These are phyloP conservation scores for Globisporangium acanthophoron DNA, from an alignment of 352 stramenopile species.

Conservation along the genomic window DNA sequence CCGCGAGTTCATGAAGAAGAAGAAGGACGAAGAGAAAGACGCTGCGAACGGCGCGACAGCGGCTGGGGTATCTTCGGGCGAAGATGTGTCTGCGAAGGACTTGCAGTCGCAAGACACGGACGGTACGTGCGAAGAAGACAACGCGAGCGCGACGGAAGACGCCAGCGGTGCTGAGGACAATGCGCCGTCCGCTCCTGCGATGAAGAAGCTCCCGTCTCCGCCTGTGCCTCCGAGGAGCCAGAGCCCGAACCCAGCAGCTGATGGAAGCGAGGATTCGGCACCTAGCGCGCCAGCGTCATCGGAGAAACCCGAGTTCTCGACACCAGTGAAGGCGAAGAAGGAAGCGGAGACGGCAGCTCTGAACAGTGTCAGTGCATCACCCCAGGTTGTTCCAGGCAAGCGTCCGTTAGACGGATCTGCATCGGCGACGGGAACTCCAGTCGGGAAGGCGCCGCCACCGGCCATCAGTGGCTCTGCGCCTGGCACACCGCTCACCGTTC, in stretches of 20 bases:
- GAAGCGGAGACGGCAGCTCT: background rate
- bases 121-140: constrained; percentile 32
- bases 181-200: background rate
- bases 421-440: constrained; percentile 13
- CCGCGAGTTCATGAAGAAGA: constrained; percentile 81
- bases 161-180: constrained; percentile 10
- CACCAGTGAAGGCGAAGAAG: constrained; percentile 5
- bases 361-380: constrained; percentile 3
- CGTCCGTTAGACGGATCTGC: constrained; percentile 30
- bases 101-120: constrained; percentile 54
- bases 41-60: constrained; percentile 24
- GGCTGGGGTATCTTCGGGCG: constrained; percentile 22
- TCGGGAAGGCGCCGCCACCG: constrained; percentile 16
- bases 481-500: constrained; percentile 22
- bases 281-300: constrained; percentile 13
- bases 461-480: constrained; percentile 2
- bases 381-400: constrained; percentile 31
- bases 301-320: constrained; percentile 19
- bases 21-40: constrained; percentile 78
- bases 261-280: constrained; percentile 15
- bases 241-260: constrained; percentile 41
- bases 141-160: constrained; percentile 40
- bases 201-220: background rate
- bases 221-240: constrained; percentile 5
- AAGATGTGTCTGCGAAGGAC: constrained; percentile 42